Evolutionary conservation across 176 grass and related monocot species (phyloP), one percentile per base, ranked within the genome.

Genomic region (Zoysia japonica): DNA sequence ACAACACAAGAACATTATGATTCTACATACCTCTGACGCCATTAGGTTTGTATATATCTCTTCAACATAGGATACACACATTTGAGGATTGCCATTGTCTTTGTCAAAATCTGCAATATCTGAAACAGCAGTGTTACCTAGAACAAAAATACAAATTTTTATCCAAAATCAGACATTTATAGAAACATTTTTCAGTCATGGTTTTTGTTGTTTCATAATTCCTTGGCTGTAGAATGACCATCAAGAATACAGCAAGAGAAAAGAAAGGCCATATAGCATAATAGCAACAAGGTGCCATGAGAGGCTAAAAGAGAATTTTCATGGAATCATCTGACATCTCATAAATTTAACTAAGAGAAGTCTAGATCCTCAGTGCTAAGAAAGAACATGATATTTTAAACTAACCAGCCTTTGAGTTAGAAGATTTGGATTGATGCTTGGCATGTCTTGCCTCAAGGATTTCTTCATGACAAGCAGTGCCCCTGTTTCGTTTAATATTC

Each of bases 41-140:
- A 87, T 76, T 49, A 83, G 67, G 76, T 90, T 93, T 51, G 75
- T 72, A 73, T 90, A 93, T 76, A 93, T 83, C 39, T 93, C 85
- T 62, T 65, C 68, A 76, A 45, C 88, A 2, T 90, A 93, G 68
- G 61, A 62, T 67, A 59, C 70, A 63, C 91, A 93, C 88, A 93
- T 88, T 78, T 88, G 88, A 74, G 91, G 88, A 88, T 90, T 87
- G n/a, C 50, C 75, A 85, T 68, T 79, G 50, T 88, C 80, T 57
- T 67, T 85, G 83, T 93, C 91, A 83, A 93, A 86, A 61, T 93
- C 79, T 70, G 86, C 54, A 69, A 85, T 72, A 45, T 68, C 75
- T 57, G 82, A 71, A 68, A n/a, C 73, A 75, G 70, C 19, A 51
- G 70, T 72, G 5, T 48, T 47, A 45, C 91, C 91, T 93, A 78